Evolutionary conservation across 768 basidiomycete species (phyloP), one percentile per base, ranked within the genome.

Genomic region (Suillus tomentosus): DNA sequence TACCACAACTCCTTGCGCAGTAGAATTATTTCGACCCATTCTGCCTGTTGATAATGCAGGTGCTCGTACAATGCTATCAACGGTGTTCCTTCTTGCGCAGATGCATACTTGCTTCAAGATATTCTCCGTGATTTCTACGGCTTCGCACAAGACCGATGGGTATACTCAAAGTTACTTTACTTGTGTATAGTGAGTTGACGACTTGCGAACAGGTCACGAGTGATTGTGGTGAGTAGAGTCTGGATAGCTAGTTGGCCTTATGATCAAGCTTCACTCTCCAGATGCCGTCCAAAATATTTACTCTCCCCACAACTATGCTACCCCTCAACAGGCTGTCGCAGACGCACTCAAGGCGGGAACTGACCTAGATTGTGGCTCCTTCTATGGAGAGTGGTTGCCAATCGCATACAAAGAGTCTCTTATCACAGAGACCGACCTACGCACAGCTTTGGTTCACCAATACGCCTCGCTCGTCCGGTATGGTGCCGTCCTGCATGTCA

Each of bases 21-120:
- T 42, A n/a, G 17, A 9, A 19, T 27, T 56, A 13, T 10, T 17
- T 19, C 50, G 27, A 64, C 47, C 9, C 27, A 54, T 9, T 24
- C 15, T 15, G 24, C n/a, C 24, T 27, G 15, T 27, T 58, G 5
- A 39, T 64, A 9, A 61, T 37, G 17, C 13, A 65, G 67, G 67
- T 87, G 85, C 77, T 83, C 82, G 65, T 87, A 87, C 69, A 87
- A 87, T 65, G 81, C 85, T 11, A 84, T 87, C 22, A 86, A 87
- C 64, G 86, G 86, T 3, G 72, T 87, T 37, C 85, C 86, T 5
- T 77, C 82, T 1, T 87, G 86, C 67, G 85, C 84, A 24, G 81
- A 79, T 68, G 76, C 79, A 1, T 86, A 81, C 68, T 76, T 87
- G 36, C 75, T 87, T 39, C 84, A 86, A 68, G 76, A 76, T 37